phyloP scores from a whole-genome alignment of 2,329 filamentous ascomycete genomes.

The Verticillium zaregamsianum region DNA sequence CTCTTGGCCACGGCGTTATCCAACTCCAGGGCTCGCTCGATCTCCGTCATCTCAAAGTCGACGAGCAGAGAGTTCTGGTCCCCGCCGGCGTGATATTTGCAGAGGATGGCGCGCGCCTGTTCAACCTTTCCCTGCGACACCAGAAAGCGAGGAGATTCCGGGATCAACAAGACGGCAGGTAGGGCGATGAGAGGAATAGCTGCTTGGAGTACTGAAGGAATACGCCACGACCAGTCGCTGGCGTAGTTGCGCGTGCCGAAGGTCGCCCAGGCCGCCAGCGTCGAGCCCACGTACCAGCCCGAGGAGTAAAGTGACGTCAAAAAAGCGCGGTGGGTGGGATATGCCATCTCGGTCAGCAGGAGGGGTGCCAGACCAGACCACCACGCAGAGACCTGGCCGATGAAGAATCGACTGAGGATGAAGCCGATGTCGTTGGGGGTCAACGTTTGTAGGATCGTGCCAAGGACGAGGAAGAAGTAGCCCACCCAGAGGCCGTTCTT shows the following conservation, averaged over 20 bases:
- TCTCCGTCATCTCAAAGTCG: conserved; percentile 17
- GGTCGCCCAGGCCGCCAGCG: conserved; percentile 27
- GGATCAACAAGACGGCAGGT: conserved; percentile 20
- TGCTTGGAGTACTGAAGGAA: conserved; percentile 34
- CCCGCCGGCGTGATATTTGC: conserved; percentile 20
- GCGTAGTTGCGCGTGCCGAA: conserved; percentile 6
- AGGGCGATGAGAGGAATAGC: conserved; percentile 32
- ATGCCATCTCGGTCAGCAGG: conserved; percentile 28
- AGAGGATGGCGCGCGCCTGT: conserved; percentile 20
- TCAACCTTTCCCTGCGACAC: conserved; percentile 20
- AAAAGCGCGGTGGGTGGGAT: conserved; percentile 20
- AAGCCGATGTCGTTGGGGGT: conserved; percentile 20
- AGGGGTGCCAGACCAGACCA: conserved; percentile 21
- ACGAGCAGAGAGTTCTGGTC: conserved; percentile 12
- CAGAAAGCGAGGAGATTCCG: conserved; percentile 25
- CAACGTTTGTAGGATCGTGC: conserved; percentile 19
- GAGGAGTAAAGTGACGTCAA: conserved; percentile 9
- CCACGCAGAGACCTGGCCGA: conserved; percentile 26
- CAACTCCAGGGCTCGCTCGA: conserved; percentile 15
- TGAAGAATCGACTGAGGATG: conserved; percentile 24
- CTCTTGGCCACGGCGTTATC: conserved; percentile 2
- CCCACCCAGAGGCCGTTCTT: conserved; percentile 8
- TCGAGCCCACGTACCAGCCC: conserved; percentile 32
- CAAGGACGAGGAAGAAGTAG: conserved; percentile 2
- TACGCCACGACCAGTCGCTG: conserved; percentile 5